Evolutionary conservation across 2,329 filamentous ascomycete species (phyloP), one percentile per base, ranked within the genome.

Genomic region (Phyllosticta citriasiana): DNA sequence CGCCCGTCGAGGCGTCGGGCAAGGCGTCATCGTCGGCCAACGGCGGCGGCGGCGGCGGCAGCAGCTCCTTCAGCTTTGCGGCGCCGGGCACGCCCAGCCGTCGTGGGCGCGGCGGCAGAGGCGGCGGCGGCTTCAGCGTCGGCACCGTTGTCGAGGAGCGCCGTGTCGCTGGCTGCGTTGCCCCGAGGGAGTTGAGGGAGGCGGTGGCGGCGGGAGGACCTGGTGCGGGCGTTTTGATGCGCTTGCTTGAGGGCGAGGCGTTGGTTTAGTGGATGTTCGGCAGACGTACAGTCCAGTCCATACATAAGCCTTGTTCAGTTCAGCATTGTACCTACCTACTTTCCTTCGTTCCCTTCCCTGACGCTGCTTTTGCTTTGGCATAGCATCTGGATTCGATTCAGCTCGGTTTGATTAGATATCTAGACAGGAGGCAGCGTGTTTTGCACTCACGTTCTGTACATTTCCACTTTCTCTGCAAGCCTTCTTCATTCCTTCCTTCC

Each of bases 161-260:
- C 72, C 83, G 86, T 60, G 82, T 96, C 55, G 87, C 88, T 2
- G 91, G 89, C 74, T 89, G 85, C 70, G 87, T 92, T 22, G 85
- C 86, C n/a, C 86, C 90, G 70, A 87, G 84, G 69, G 91, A 96
- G 75, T 81, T 96, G 65, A 83, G 87, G 66, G 81, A 82, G 61
- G 86, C 88, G 51, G 83, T 73, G 53, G 40, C 40, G 40, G n/a
- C 40, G 16, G 80, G 82, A 25, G 75, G 79, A n/a, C 52, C 33
- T 1, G 80, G 81, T 12, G 70, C 69, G 53, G 64, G 65, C 50
- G 73, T 74, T 52, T 64, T 76, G 25, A 73, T 65, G 63, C 69
- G 66, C 55, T 35, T 75, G 27, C 65, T 69, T 30, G 68, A 63
- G 24, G 63, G 59, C 9, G 59, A 61, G 14, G 22, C 26, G 22